These are phyloP conservation scores for Colletotrichum liaoningense DNA, from an alignment of 2,329 filamentous ascomycete genomes.

Conservation along the genomic window DNA sequence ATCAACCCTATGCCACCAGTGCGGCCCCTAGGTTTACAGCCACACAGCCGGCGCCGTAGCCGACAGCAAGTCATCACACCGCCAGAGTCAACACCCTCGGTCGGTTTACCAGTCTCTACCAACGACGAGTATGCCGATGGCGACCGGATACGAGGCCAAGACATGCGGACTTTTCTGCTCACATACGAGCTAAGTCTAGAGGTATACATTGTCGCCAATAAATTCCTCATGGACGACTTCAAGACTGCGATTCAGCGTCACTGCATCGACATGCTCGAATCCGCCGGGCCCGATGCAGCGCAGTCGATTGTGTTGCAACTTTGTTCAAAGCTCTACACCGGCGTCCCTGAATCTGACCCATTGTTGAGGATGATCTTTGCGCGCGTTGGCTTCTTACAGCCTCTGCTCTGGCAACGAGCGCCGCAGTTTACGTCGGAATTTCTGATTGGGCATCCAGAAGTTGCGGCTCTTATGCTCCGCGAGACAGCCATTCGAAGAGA, in stretches of 20 bases:
- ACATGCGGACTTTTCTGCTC: conserved; percentile 59
- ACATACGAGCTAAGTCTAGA: conserved; percentile 59
- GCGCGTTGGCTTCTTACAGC: conserved; percentile 60
- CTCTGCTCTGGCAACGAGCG: conserved; percentile 54
- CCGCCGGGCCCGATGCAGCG: conserved; percentile 54
- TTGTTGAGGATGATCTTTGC: conserved; percentile 62
- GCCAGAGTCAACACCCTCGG: conserved; percentile 26
- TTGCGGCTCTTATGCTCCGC: conserved; percentile 57
- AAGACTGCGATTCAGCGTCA: conserved; percentile 53
- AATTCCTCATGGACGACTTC: conserved; percentile 59
- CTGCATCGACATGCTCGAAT: conserved; percentile 59
- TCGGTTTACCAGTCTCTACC: conserved; percentile 30
- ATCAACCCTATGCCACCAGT: conserved; percentile 23
- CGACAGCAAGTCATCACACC: conserved; percentile 31
- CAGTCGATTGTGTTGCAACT: conserved; percentile 55
- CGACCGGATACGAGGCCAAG: conserved; percentile 55
- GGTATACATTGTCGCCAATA: conserved; percentile 61
- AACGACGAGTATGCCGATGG: conserved; percentile 37
- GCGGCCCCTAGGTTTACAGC: conserved; percentile 18
- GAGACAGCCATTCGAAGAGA: conserved; percentile 59
- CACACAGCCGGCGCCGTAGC: conserved; percentile 32
- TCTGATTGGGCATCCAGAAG: conserved; percentile 56
- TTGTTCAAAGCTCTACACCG: conserved; percentile 55
- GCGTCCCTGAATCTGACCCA: conserved; percentile 54
- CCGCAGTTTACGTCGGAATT: conserved; percentile 56